These are phyloP conservation scores for Sugiyamaella chiloensis DNA, from an alignment of 805 yeast species.

Conservation along the genomic window DNA sequence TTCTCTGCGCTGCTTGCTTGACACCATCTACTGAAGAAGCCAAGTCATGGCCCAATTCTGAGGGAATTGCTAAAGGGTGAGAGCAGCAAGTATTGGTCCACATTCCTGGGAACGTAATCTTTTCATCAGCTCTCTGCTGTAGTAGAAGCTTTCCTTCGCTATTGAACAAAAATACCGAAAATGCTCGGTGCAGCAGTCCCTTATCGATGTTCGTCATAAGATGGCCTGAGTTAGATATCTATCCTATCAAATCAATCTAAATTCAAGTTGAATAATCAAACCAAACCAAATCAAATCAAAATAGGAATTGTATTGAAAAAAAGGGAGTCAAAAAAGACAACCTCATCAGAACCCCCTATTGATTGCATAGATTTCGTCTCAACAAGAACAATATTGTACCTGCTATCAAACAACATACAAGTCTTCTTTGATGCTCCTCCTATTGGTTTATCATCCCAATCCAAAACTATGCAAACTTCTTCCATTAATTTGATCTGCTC, in stretches of 20 bases:
- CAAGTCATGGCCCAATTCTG: constrained; percentile 71
- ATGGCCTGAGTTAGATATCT: constrained; percentile 25
- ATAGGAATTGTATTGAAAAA: no score
- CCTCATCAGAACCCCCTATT: no score
- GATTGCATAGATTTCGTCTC: no score
- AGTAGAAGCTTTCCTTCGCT: constrained; percentile 69
- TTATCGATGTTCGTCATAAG: constrained; percentile 79
- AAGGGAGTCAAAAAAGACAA: no score
- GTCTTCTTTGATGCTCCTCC: constrained; percentile 94
- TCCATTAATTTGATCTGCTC: constrained; percentile 96
- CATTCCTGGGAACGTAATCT: constrained; percentile 92
- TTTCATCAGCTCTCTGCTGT: constrained; percentile 95
- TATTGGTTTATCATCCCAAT: constrained; percentile 78
- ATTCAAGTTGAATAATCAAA: no score
- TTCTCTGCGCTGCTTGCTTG: constrained; percentile 85
- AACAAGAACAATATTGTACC: no score
- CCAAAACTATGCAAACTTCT: constrained; percentile 91
- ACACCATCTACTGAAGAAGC: constrained; percentile 70
- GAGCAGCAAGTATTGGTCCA: constrained; percentile 99
- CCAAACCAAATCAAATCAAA: no score
- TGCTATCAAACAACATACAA: constrained; percentile 45
- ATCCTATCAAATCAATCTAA: no score
- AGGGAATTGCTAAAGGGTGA: constrained; percentile 83
- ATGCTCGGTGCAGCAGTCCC: constrained; percentile 92
- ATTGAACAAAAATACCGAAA: constrained; percentile 90